Percentiles rank a stretch among this genome's conserved stretches.
Conservation (phyloP, 495 filamentous ascomycete genomes). For the Parmelia sp. region DNA sequence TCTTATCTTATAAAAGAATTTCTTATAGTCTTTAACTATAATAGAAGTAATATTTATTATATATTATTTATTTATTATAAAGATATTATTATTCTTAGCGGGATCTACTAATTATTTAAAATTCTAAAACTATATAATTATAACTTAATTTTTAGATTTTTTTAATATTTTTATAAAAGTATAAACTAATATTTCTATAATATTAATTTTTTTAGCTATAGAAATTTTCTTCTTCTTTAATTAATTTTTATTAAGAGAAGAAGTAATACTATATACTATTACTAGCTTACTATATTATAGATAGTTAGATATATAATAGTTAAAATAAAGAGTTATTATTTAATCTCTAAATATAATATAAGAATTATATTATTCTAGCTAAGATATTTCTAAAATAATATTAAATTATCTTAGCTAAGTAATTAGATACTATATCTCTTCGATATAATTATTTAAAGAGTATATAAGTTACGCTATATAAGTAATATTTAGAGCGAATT, state of each 20-base stretch:
- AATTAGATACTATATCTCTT: background rate
- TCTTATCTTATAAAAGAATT: background rate
- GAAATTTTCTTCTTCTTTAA: too few relatives aligned
- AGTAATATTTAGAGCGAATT: too few relatives aligned
- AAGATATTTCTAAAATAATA: conserved; percentile 4
- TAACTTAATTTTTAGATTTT: too few relatives aligned
- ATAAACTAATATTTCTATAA: background rate
- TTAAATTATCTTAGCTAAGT: background rate
- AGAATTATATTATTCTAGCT: background rate
- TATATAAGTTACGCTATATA: too few relatives aligned
- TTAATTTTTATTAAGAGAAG: too few relatives aligned
- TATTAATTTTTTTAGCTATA: background rate
- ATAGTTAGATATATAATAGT: conserved; percentile 1
- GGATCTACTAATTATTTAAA: too few relatives aligned
- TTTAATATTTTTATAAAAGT: background rate
- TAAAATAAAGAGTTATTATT: background rate
- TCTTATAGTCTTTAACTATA: background rate
- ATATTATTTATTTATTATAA: too few relatives aligned
- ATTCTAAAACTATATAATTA: background rate
- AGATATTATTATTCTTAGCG: too few relatives aligned
- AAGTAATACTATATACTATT: background rate
- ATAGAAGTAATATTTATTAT: too few relatives aligned
- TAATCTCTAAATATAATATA: background rate
- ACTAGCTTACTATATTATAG: background rate
- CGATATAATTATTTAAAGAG: too few relatives aligned